phyloP scores from a whole-genome alignment of 176 grass and related monocot genomes.

The Lolium perenne region DNA sequence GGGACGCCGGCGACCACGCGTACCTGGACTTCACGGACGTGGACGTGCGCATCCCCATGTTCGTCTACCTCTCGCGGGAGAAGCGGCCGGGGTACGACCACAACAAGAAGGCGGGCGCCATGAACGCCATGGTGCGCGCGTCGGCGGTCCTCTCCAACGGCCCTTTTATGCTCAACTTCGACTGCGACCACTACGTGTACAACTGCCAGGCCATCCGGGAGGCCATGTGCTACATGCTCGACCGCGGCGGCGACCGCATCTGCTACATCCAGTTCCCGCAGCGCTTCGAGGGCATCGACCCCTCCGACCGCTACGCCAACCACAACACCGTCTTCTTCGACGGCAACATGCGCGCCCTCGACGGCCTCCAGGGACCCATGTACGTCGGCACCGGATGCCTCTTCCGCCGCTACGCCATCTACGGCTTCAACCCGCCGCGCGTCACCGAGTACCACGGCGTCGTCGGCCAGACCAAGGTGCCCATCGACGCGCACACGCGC shows the following conservation, averaged over 20 bases:
- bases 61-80: slow-evolving; percentile 89
- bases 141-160: slow-evolving; percentile 90
- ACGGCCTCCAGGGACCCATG: slow-evolving; percentile 80
- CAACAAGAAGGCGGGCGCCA: slow-evolving; percentile 96
- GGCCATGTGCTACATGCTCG: slow-evolving; percentile 97
- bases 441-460: slow-evolving; percentile 57
- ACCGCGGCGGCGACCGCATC: slow-evolving; percentile 84
- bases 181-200: slow-evolving; percentile 98
- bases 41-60: slow-evolving; percentile 80
- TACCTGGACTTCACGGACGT: slow-evolving; percentile 76
- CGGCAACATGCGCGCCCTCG: slow-evolving; percentile 76
- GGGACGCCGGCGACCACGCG: slow-evolving; percentile 51
- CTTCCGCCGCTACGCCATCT: slow-evolving; percentile 72
- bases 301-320: slow-evolving; percentile 81
- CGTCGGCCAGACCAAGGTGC: slow-evolving; percentile 48
- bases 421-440: slow-evolving; percentile 70
- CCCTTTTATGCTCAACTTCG: slow-evolving; percentile 97
- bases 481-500: slow-evolving; percentile 22
- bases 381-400: slow-evolving; percentile 79
- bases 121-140: slow-evolving; percentile 91
- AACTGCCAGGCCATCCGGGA: slow-evolving; percentile 78
- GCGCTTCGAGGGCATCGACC: slow-evolving; percentile 81
- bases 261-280: slow-evolving; percentile 91
- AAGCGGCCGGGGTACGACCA: slow-evolving; percentile 87
- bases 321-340: slow-evolving; percentile 99